phyloP scores from a whole-genome alignment of 805 yeast species.

The Candida mattraensis region DNA sequence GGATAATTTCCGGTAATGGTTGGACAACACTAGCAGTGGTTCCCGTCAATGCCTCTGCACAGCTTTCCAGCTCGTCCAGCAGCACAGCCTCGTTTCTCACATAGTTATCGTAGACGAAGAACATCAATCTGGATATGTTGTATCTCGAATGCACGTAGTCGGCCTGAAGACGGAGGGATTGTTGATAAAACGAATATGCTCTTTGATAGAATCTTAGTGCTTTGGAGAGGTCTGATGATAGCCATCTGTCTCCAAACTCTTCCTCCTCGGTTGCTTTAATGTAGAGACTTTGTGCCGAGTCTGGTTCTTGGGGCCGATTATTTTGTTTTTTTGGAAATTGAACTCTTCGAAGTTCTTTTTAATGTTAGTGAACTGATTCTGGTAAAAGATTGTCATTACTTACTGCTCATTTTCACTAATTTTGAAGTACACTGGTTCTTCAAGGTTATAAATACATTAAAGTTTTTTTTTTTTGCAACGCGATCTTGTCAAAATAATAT shows the following conservation, averaged over 20 bases:
- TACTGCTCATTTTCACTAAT: not conserved
- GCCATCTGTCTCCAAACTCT: slow-evolving; percentile 77
- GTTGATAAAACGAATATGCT: slow-evolving; percentile 46
- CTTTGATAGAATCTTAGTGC: slow-evolving; percentile 63
- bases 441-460: not conserved
- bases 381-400: slow-evolving; percentile 11
- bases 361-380: slow-evolving; percentile 16
- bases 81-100: slow-evolving; percentile 47
- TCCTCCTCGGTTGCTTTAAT: slow-evolving; percentile 60
- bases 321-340: too few species aligned
- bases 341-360: too few species aligned
- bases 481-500: not conserved
- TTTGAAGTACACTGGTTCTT: not conserved
- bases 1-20: slow-evolving; percentile 35
- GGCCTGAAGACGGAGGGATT: slow-evolving; percentile 33
- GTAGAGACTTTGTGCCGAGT: slow-evolving; percentile 52
- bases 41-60: slow-evolving; percentile 33
- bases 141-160: slow-evolving; percentile 49
- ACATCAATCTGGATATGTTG: slow-evolving; percentile 58
- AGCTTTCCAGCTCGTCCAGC: slow-evolving; percentile 32
- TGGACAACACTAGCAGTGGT: slow-evolving; percentile 39
- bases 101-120: slow-evolving; percentile 55
- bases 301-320: too few species aligned
- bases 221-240: slow-evolving; percentile 62
- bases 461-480: slow-evolving; percentile 1